Evolutionary conservation across 2,329 filamentous ascomycete genomes (phyloP), one percentile per base, ranked within the genome.

Genomic region (Xenoacremonium recifei): DNA sequence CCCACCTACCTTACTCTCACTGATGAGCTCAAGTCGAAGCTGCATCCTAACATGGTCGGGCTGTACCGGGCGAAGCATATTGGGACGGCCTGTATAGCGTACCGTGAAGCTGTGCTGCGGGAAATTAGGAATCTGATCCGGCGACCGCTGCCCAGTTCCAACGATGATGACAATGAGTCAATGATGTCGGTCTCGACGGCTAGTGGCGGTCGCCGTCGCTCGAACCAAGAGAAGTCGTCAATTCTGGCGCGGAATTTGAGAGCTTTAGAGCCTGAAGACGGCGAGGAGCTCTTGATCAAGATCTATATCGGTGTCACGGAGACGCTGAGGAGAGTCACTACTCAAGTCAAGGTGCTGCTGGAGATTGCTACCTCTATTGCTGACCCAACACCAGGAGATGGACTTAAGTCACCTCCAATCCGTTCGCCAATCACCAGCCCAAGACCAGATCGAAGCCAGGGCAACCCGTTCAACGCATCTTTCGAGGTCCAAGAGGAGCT

Each of bases 331-430:
- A 79, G 93, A 57, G 71, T 96, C 6, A 89, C 89, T 15, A 91
- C 89, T 1, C 92, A 97, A 62, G 87, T 93, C 41, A 99, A 99
- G 64, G 84, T 97, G 9, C 69, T 99, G n/a, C 75, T 99, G 9
- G 93, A 99, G 64, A 87, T 96, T 16, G 93, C 91, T 1, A 96
- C 90, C 61, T 84, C 81, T 11, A 75, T 87, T 38, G 73, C 77
- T 12, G 69, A 75, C 17, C 58, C 59, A 30, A 57, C 58, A 43
- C 52, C 45, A 50, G 65, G 52, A 2, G 66, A 69, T 11, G 70
- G 68, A 5, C 44, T 74, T 27, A 71, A 67, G 44, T 77, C 76
- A 6, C 74, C 75, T 2, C 67, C 70, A 2, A 44, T 74, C 9
- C 69, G 69, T 49, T 80, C 77, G 4, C 77, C 77, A 0, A 64